Evolutionary conservation across 2,329 filamentous ascomycete species (phyloP), one percentile per base, ranked within the genome.

Genomic region (Aspergillus cejpii): DNA sequence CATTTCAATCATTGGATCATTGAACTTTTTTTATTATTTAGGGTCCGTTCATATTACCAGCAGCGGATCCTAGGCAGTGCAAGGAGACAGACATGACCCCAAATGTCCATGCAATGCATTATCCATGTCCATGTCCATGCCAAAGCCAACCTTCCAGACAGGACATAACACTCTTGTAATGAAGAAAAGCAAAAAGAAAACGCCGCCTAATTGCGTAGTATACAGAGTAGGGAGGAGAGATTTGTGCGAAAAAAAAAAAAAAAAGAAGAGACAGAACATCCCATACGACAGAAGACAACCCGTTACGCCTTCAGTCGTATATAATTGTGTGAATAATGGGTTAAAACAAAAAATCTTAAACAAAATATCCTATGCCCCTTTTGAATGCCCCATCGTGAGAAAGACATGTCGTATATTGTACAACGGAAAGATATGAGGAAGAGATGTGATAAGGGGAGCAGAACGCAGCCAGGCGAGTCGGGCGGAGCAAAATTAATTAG

Each of bases 201-300:
- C 48, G 50, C 48, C 43, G 39, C 52, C 43, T n/a, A 44, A 48
- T 40, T 38, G 47, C 45, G 40, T 61, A 62, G 58, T 62, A 58
- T 65, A 65, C 59, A 64, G 46, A 53, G 26, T 50, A 47, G 47
- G 49, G 62, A 64, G 61, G 56, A 60, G 62, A 63, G 63, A 65
- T 54, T 52, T 55, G 44, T 49, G 50, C 50, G 54, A 50, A 26
- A 57, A 48, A 50, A 44, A 46, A 53, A 50, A 44, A 46, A 48
- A 50, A 54, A 41, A 45, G 23, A n/a, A n/a, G n/a, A n/a, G n/a
- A n/a, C n/a, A n/a, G n/a, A n/a, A n/a, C n/a, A n/a, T n/a, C 41
- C 26, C 33, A 49, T 48, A 52, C 52, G 47, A 56, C 54, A 54
- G 43, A 53, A 55, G 52, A 60, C 50, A 53, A 54, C 53, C 55